phyloP scores from a whole-genome alignment of 2,329 filamentous ascomycete genomes.

The Aspergillus spinulosporus region DNA sequence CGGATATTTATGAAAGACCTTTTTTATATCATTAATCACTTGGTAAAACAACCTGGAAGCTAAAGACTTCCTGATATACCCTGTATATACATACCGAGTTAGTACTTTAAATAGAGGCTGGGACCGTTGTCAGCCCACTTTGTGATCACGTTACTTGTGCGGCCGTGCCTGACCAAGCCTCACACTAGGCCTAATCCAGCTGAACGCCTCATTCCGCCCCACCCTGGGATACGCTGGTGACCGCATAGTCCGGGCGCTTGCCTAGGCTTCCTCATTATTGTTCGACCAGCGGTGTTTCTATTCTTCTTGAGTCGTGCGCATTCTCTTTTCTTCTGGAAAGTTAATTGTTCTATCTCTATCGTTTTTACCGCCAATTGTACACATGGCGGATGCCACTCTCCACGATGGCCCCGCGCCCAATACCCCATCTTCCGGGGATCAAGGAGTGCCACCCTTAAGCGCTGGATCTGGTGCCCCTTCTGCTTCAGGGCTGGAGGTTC shows the following conservation, averaged over 20 bases:
- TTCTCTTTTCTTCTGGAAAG: background rate
- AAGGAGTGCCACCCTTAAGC: slow-evolving; percentile 35
- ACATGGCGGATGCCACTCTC: slow-evolving; percentile 34
- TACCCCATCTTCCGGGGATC: slow-evolving; percentile 22
- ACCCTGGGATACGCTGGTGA: slow-evolving; percentile 11
- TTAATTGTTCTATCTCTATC: background rate
- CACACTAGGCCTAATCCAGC: slow-evolving; percentile 10
- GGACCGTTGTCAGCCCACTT: no score
- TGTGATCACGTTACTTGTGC: no score
- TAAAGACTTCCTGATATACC: no score
- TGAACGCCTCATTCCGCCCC: slow-evolving; percentile 7
- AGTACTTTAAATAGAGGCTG: no score
- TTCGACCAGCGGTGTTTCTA: slow-evolving; percentile 9
- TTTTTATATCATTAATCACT: no score
- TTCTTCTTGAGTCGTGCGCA: background rate
- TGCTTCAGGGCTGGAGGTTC: slow-evolving; percentile 23
- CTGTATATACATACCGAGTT: no score
- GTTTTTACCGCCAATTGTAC: background rate
- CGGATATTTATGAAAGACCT: no score
- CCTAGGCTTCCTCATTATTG: slow-evolving; percentile 17
- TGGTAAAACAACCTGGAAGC: no score
- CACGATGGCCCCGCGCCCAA: slow-evolving; percentile 28
- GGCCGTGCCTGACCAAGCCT: slow-evolving; percentile 10
- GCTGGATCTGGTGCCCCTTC: slow-evolving; percentile 30
- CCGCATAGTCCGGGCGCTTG: background rate